Evolutionary conservation across 805 yeast genomes (phyloP).

Genomic region (Myxozyma sirexii): DNA sequence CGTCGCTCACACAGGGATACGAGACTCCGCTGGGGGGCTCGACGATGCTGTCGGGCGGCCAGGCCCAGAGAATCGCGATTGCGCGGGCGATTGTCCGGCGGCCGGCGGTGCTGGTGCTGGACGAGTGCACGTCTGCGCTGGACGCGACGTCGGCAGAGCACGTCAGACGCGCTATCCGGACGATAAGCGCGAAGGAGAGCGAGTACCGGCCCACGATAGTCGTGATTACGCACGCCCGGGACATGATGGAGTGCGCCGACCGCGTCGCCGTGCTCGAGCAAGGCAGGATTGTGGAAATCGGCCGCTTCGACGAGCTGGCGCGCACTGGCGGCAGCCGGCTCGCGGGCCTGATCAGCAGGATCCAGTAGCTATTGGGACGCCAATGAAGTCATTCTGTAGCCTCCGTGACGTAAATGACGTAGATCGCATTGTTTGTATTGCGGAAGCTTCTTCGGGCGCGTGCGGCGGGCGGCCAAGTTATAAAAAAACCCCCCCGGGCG

Average conservation of each 20-base stretch:
- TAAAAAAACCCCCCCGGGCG: no score
- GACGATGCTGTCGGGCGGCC: conserved; percentile 79
- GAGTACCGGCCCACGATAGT: conserved; percentile 46
- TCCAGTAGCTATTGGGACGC: no score
- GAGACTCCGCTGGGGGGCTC: conserved; percentile 60
- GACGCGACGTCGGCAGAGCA: conserved; percentile 62
- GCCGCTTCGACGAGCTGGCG: conserved; percentile 22
- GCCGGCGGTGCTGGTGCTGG: conserved; percentile 68
- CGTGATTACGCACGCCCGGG: conserved; percentile 73
- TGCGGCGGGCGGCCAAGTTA: not conserved
- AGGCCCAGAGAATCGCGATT: conserved; percentile 79
- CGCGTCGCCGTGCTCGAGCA: conserved; percentile 44
- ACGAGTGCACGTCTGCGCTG: conserved; percentile 88
- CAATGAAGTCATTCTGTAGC: no score
- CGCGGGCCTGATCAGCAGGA: conserved; percentile 1
- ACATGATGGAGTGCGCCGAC: conserved; percentile 63
- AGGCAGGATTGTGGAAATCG: conserved; percentile 26
- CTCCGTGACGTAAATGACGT: no score
- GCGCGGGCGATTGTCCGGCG: conserved; percentile 75
- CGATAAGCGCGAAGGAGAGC: conserved; percentile 34
- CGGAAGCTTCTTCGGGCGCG: not conserved
- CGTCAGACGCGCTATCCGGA: conserved; percentile 55
- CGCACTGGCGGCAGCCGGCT: not conserved
- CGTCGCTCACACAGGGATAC: conserved; percentile 58
- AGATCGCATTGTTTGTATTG: not conserved